Evolutionary conservation across 345 rosid genomes (phyloP).

Genomic region (Gossypioides kirkii): DNA sequence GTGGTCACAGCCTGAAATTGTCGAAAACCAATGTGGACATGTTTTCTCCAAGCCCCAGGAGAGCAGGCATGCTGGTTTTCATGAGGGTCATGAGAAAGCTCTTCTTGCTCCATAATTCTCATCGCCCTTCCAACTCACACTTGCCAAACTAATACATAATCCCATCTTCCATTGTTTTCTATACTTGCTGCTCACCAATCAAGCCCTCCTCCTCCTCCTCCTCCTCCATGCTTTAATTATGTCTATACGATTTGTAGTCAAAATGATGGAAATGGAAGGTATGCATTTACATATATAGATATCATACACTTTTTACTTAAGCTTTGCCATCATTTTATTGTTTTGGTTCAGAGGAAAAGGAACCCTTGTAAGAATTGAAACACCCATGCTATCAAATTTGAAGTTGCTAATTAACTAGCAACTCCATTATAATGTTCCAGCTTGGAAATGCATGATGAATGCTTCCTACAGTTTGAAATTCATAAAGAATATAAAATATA

Average conservation of each 20-base stretch:
- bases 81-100: conserved; percentile 51
- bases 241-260: not conserved
- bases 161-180: not conserved
- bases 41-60: conserved; percentile 24
- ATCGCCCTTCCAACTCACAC: not conserved
- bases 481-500: not conserved
- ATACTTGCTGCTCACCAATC: not conserved
- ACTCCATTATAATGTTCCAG: not conserved
- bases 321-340: not conserved
- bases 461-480: not conserved
- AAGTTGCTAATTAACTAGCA: not conserved
- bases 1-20: conserved; percentile 23
- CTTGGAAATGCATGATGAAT: not conserved
- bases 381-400: not conserved
- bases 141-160: not conserved
- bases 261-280: not conserved
- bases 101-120: conserved; percentile 44
- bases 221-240: not conserved
- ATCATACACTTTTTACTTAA: not conserved
- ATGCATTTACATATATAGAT: not conserved
- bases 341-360: too few species aligned
- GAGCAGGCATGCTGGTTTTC: conserved; percentile 37
- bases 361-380: not conserved
- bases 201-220: too few species aligned
- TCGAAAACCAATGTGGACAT: conserved; percentile 19